Evolutionary conservation across 2,329 filamentous ascomycete species (phyloP), one percentile per base, ranked within the genome.

Genomic region (Harringtonia lauricola): DNA sequence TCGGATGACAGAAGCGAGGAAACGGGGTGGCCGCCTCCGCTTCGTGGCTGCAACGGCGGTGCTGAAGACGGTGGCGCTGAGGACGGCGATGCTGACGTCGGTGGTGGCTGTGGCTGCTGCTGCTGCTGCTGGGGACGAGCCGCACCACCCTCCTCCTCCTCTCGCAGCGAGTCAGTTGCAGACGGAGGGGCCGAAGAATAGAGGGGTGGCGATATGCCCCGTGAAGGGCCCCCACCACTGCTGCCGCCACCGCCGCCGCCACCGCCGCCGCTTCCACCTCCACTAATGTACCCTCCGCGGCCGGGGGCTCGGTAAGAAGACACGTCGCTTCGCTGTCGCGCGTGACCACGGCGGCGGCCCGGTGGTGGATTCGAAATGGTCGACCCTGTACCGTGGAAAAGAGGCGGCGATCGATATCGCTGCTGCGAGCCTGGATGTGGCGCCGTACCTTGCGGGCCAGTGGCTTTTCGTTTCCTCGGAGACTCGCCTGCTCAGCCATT

Each of bases 401-500:
- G 74, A 33, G 76, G 70, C 36, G 79, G 71, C 22, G 72, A 74
- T 38, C 66, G 66, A 36, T 66, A 63, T 45, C 67, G 66, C 35
- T 65, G 60, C 46, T 70, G 61, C 34, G 63, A 64, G 45, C 59
- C 62, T 39, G 71, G 68, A 21, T 68, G 65, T 41, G 64, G 70
- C 19, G 64, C 64, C 39, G 68, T 57, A 50, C 64, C 64, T 47
- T 72, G 72, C 36, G 70, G 66, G 38, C 74, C 74, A 34, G 70
- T 71, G 43, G 83, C 80, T 65, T 94, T 94, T 55, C 88, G 81
- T 68, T 94, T 94, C 60, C 83, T 85, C 28, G 86, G 86, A 49
- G 84, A 86, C 59, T 84, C 83, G 57, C 79, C 70, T 74, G 77
- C 61, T 79, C 26, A 18, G 10, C 8, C 14, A 21, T 26, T 26